Evolutionary conservation across 306 rosid species (phyloP).

Genomic region (Sicyos edulis): DNA sequence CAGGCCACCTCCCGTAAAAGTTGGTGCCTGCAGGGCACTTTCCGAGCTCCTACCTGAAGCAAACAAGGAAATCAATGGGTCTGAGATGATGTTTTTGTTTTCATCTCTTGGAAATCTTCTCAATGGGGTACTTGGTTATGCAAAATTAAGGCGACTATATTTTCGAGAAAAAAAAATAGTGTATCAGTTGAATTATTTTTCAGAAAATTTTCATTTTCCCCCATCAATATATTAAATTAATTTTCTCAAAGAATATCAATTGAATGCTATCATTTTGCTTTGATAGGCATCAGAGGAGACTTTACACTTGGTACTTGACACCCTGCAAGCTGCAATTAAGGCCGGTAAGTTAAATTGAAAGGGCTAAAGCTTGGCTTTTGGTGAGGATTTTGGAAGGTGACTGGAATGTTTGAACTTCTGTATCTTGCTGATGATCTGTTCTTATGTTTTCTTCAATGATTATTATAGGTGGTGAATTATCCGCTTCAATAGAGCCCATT

Average conservation of each 20-base stretch:
- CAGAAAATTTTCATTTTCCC: not conserved
- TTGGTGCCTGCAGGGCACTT: conserved; percentile 92
- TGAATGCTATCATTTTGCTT: conserved; percentile 29
- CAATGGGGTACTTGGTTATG: conserved; percentile 46
- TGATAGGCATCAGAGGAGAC: conserved; percentile 85
- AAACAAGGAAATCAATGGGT: conserved; percentile 52
- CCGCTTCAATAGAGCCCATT: conserved; percentile 52
- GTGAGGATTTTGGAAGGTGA: not conserved
- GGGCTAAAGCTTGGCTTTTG: not conserved
- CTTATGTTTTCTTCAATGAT: conserved; percentile 19
- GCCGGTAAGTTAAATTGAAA: conserved; percentile 46
- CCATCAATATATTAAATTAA: not conserved
- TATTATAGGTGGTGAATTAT: conserved; percentile 54
- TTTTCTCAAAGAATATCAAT: conserved; percentile 18
- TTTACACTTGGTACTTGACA: conserved; percentile 86
- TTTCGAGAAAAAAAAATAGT: not conserved
- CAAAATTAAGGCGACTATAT: not conserved
- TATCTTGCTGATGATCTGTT: conserved; percentile 20
- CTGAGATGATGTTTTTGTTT: conserved; percentile 64
- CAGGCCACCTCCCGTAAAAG: conserved; percentile 90
- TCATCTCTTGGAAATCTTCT: conserved; percentile 79
- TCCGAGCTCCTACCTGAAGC: conserved; percentile 76
- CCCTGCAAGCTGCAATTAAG: conserved; percentile 63
- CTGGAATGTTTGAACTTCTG: not conserved
- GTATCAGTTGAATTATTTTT: not conserved